A percentile compares a stretch with the other conserved stretches of the same genome.
phyloP scores from a whole-genome alignment of 2,329 filamentous ascomycete genomes.

The Neonectria neomacrospora region DNA sequence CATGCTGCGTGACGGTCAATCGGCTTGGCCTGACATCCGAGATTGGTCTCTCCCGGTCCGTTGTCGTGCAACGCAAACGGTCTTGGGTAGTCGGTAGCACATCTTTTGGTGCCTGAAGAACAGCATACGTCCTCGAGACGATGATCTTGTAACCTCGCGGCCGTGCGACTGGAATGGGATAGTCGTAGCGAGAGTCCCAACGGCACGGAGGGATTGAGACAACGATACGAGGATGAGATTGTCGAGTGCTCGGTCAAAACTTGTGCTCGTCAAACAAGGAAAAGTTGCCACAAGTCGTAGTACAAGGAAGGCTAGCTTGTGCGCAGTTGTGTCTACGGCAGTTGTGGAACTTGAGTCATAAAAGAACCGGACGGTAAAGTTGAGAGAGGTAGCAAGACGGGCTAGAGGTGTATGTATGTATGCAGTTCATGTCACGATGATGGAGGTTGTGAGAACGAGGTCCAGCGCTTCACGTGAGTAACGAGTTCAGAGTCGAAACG shows the following conservation, averaged over 20 bases:
- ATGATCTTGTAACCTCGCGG: slow-evolving; percentile 27
- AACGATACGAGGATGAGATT: slow-evolving; percentile 20
- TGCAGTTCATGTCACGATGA: neutral
- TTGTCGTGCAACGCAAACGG: slow-evolving; percentile 36
- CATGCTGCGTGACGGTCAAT: slow-evolving; percentile 21
- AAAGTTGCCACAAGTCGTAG: slow-evolving; percentile 6
- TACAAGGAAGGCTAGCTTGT: slow-evolving; percentile 6
- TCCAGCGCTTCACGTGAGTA: neutral
- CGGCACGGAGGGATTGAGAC: slow-evolving; percentile 17
- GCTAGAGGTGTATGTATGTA: neutral
- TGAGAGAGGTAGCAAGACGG: neutral
- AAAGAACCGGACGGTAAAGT: neutral
- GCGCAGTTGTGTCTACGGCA: slow-evolving; percentile 2
- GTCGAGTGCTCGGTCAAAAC: slow-evolving; percentile 6
- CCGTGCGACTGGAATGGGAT: slow-evolving; percentile 29
- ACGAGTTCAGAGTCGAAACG: neutral
- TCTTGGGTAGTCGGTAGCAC: slow-evolving; percentile 9
- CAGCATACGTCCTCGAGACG: slow-evolving; percentile 27
- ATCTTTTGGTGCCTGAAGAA: neutral
- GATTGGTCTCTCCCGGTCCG: slow-evolving; percentile 26
- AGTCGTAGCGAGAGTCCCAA: slow-evolving; percentile 35
- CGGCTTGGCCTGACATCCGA: slow-evolving; percentile 24
- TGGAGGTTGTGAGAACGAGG: neutral
- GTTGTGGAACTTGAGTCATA: slow-evolving; percentile 5
- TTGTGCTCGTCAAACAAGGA: neutral